Evolutionary conservation across 176 grass and related monocot genomes (phyloP), one percentile per base, ranked within the genome.

Genomic region (Guadua angustifolia): DNA sequence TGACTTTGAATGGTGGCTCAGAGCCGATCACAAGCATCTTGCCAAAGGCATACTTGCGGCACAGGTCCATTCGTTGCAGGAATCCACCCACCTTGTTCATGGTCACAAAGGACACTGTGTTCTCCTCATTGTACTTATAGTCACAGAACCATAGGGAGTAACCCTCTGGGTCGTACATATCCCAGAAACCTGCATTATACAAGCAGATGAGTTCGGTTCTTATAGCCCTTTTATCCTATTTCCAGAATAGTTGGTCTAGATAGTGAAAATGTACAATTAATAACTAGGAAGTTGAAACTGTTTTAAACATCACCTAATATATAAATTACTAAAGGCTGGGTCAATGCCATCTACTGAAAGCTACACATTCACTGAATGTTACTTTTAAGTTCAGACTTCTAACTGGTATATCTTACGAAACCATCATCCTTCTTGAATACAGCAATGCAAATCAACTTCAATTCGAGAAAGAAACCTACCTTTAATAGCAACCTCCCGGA

Each of bases 111-210:
- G 94, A 94, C 1, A 97, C 92, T 0, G 77, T 94, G 77, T 97
- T 97, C 89, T 94, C 94, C 9, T 94, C 92, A 17, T 97, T 92
- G 88, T 94, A 94, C 24, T 97, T 97, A 83, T 92, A 97, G 56
- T 94, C 89, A 62, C 91, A 94, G 87, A 97, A 97, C 94, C 94
- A 94, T 7, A 97, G 39, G 19, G 89, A 97, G 85, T 92, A 97
- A 19, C 91, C 91, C 63, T 97, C 92, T 3, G 89, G 87, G 71
- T 95, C 93, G 10, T 88, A 95, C 93, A 95, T 95, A 19, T 95
- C 93, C 93, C 90, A 95, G 82, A 95, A 95, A 85, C 93, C 93
- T 95, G 88, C 21, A 76, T 56, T 43, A 84, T 35, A 2, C 9
- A 18, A 78, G 10, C 11, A 32, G 4, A 21, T 77, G 49, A 21